Percentiles rank a stretch among this genome's conserved stretches.
phyloP scores from a whole-genome alignment of 352 stramenopile species.

The Globisporangium cederbergense region DNA sequence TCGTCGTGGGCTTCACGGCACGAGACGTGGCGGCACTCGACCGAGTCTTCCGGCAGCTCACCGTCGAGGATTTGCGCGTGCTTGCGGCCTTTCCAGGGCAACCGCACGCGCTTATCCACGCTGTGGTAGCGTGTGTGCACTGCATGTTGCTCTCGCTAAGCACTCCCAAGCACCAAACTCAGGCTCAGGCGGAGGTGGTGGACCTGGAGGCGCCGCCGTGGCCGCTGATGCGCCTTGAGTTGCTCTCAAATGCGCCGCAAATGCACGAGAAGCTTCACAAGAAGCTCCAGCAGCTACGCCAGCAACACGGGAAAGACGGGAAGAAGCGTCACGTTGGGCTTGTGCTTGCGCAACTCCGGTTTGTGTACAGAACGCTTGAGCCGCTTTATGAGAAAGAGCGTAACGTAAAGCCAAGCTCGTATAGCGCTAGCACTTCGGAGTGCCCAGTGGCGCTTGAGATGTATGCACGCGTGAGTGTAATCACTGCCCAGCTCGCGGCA shows the following conservation, averaged over 20 bases:
- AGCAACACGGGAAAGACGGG: slow-evolving; percentile 2
- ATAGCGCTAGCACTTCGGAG: not conserved
- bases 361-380: slow-evolving; percentile 31
- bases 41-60: slow-evolving; percentile 27
- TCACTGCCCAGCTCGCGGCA: slow-evolving; percentile 41
- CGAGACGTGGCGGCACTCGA: slow-evolving; percentile 16
- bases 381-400: slow-evolving; percentile 12
- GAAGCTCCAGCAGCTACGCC: slow-evolving; percentile 32
- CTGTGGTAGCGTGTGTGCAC: slow-evolving; percentile 31
- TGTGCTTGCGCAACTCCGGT: slow-evolving; percentile 30
- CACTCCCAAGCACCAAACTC: slow-evolving; percentile 10
- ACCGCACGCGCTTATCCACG: slow-evolving; percentile 40
- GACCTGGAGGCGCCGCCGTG: slow-evolving; percentile 35
- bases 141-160: slow-evolving; percentile 44
- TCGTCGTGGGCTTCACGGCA: not conserved
- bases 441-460: slow-evolving; percentile 4
- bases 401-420: not conserved
- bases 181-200: slow-evolving; percentile 6
- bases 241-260: slow-evolving; percentile 27
- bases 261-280: slow-evolving; percentile 42
- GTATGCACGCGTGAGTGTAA: slow-evolving; percentile 37
- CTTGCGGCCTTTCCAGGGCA: slow-evolving; percentile 38
- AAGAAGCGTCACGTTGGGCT: slow-evolving; percentile 16
- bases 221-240: slow-evolving; percentile 49
- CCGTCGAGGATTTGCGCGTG: slow-evolving; percentile 35